Evolutionary conservation across 2,329 filamentous ascomycete genomes (phyloP).

Genomic region (Mariannaea sp.): DNA sequence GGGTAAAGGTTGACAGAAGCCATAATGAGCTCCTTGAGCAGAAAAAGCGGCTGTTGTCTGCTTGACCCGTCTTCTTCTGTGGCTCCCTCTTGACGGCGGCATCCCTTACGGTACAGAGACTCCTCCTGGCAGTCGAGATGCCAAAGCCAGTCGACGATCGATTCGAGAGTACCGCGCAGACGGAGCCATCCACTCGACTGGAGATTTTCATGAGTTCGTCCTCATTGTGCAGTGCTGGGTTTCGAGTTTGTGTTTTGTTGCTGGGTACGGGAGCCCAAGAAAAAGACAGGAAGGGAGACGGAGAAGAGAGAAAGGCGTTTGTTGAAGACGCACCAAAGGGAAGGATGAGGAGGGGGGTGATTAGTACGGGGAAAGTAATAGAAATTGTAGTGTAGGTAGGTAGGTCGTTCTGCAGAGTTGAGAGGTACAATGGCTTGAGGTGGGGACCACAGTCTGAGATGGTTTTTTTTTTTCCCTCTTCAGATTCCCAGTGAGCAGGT

Average conservation of each 20-base stretch:
- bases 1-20: constrained; percentile 49
- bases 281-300: not conserved
- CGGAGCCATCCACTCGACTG: constrained; percentile 63
- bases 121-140: constrained; percentile 34
- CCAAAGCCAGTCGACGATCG: constrained; percentile 45
- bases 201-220: constrained; percentile 64
- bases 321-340: too few relatives aligned
- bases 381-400: too few relatives aligned
- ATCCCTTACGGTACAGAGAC: constrained; percentile 32
- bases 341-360: too few relatives aligned
- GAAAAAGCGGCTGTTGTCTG: constrained; percentile 21
- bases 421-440: constrained; percentile 25
- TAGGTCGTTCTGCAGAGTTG: too few relatives aligned
- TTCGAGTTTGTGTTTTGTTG: constrained; percentile 20
- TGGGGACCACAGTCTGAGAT: too few relatives aligned
- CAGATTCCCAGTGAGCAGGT: too few relatives aligned
- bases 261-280: not conserved
- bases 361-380: too few relatives aligned
- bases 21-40: constrained; percentile 46
- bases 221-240: constrained; percentile 48
- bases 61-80: constrained; percentile 18
- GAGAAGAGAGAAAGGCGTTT: not conserved
- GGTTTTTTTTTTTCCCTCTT: too few relatives aligned
- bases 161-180: constrained; percentile 59
- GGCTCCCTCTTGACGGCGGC: constrained; percentile 18